phyloP scores from a whole-genome alignment of 768 basidiomycete species.

The Psilocybe sp. region DNA sequence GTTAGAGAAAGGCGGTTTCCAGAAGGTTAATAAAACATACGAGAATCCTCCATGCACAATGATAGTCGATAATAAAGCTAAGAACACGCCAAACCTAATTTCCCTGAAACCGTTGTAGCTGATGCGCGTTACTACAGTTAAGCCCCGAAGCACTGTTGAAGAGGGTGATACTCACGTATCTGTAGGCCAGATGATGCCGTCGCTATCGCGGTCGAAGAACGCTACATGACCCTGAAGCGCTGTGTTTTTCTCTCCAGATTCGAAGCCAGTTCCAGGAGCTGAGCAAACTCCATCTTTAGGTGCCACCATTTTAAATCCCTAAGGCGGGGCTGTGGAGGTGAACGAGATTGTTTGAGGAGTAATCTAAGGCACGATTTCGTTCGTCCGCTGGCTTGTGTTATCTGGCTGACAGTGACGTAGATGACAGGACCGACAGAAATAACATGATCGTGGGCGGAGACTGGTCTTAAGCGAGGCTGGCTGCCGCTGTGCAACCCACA shows the following conservation, averaged over 20 bases:
- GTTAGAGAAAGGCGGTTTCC: background rate
- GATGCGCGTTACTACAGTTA: background rate
- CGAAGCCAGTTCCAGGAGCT: slow-evolving; percentile 29
- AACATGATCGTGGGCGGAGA: too few species aligned
- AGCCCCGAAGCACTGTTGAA: background rate
- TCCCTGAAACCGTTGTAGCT: slow-evolving; percentile 38
- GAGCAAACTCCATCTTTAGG: slow-evolving; percentile 24
- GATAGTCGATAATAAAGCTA: slow-evolving; percentile 32
- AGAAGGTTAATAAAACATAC: slow-evolving; percentile 21
- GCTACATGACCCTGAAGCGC: slow-evolving; percentile 40
- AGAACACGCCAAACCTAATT: slow-evolving; percentile 34
- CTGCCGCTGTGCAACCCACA: too few species aligned
- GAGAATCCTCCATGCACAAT: slow-evolving; percentile 40
- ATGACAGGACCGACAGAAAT: too few species aligned
- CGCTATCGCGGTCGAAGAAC: slow-evolving; percentile 43
- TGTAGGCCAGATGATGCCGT: slow-evolving; percentile 43
- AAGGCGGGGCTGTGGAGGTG: too few species aligned
- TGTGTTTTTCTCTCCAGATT: slow-evolving; percentile 28
- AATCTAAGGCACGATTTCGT: too few species aligned
- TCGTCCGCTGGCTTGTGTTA: too few species aligned
- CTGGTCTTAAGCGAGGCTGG: too few species aligned
- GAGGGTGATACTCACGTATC: slow-evolving; percentile 35
- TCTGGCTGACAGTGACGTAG: too few species aligned
- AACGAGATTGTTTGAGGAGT: too few species aligned
- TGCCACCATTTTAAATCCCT: slow-evolving; percentile 25